Evolutionary conservation across 2,329 filamentous ascomycete genomes (phyloP).

Genomic region (Aspergillus arachidicola): DNA sequence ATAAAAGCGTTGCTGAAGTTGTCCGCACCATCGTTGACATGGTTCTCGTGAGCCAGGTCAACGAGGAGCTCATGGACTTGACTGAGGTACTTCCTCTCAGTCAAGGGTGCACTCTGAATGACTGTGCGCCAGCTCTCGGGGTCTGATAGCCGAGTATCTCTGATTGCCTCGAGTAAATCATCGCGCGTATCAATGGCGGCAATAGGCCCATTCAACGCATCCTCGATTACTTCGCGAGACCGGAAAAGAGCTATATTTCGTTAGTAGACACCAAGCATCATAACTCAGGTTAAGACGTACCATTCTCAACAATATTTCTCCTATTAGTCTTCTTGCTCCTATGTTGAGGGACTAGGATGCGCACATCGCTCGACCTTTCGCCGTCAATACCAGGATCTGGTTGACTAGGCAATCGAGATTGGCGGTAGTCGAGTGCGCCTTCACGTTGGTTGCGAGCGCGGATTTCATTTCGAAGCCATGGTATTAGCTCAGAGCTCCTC

Average conservation of each 20-base stretch:
- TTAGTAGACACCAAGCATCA: conserved; percentile 14
- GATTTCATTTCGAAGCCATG: conserved; percentile 79
- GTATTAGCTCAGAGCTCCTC: conserved; percentile 69
- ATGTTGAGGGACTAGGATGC: conserved; percentile 79
- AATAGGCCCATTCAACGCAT: conserved; percentile 76
- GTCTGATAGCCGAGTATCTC: conserved; percentile 74
- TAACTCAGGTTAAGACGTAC: conserved; percentile 54
- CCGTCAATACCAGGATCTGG: conserved; percentile 37
- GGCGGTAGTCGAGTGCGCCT: conserved; percentile 45
- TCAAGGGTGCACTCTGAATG: conserved; percentile 75
- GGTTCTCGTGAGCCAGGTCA: conserved; percentile 59
- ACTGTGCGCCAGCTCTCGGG: conserved; percentile 80
- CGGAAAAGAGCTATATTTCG: conserved; percentile 50
- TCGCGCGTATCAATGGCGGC: conserved; percentile 87
- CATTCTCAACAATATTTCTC: conserved; percentile 80
- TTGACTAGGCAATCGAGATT: conserved; percentile 44
- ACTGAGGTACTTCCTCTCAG: conserved; percentile 77
- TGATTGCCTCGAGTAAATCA: conserved; percentile 74
- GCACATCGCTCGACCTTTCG: conserved; percentile 70
- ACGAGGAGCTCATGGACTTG: conserved; percentile 78
- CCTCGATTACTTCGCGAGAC: conserved; percentile 65
- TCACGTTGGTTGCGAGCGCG: conserved; percentile 73
- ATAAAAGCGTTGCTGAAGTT: conserved; percentile 74
- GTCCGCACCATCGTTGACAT: conserved; percentile 51
- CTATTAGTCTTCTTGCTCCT: conserved; percentile 91